These are phyloP conservation scores for Phylloporus arenicola DNA, from an alignment of 768 basidiomycete genomes.

Conservation along the genomic window DNA sequence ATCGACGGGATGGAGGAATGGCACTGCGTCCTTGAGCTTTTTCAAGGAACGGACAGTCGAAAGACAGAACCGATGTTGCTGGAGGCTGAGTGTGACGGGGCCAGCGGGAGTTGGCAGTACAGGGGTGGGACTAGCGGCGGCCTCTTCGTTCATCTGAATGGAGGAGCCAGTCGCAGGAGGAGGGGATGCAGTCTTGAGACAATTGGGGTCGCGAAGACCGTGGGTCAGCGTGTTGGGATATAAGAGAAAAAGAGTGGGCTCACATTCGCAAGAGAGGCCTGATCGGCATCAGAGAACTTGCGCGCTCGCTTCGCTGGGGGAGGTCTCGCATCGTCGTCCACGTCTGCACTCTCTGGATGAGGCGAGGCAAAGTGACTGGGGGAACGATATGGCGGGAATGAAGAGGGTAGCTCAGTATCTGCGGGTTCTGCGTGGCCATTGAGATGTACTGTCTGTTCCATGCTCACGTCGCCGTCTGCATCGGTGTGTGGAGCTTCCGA, in stretches of 20 bases:
- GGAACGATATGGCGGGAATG: constrained; percentile 32
- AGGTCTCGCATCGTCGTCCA: constrained; percentile 51
- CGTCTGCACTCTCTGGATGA: constrained; percentile 19
- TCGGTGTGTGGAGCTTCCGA: constrained; percentile 21
- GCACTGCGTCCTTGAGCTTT: constrained; percentile 75
- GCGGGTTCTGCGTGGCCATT: constrained; percentile 21
- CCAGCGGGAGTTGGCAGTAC: constrained; percentile 5
- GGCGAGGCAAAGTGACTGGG: constrained; percentile 29
- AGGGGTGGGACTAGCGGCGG: constrained; percentile 13
- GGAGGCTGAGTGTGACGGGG: constrained; percentile 45
- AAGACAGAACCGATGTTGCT: constrained; percentile 76
- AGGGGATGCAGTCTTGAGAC: constrained; percentile 64
- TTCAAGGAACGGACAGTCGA: constrained; percentile 77
- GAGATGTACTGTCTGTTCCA: constrained; percentile 21
- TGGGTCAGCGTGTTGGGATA: constrained; percentile 48
- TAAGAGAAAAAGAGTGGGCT: constrained; percentile 42
- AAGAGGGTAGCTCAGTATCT: constrained; percentile 11
- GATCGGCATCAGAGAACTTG: constrained; percentile 71
- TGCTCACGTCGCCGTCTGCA: constrained; percentile 28
- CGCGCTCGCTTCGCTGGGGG: constrained; percentile 83
- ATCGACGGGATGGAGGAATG: constrained; percentile 89
- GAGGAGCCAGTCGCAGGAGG: constrained; percentile 53
- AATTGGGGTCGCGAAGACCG: constrained; percentile 11
- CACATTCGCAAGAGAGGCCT: constrained; percentile 69
- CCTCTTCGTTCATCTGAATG: constrained; percentile 28